Evolutionary conservation across 805 yeast species (phyloP), one percentile per base, ranked within the genome.

Genomic region (Kuraishia piskuri): DNA sequence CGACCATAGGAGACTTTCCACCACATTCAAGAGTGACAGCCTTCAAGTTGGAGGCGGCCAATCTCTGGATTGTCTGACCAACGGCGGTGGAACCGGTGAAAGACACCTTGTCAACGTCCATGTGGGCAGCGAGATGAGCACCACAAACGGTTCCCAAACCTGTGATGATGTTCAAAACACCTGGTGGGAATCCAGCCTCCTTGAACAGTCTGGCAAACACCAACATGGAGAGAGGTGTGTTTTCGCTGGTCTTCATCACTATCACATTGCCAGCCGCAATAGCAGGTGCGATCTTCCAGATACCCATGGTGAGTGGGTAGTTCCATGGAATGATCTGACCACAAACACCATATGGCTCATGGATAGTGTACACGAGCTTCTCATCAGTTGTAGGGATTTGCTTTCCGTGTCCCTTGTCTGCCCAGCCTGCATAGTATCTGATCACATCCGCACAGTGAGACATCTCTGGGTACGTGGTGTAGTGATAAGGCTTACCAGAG

Each of bases 261-360:
- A 85, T 77, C 12, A 81, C 76, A 68, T 88, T 86, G 53, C 94
- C 94, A 52, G 88, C 84, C 46, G 91, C 90, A 57, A 87, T 70
- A 12, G 95, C 94, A 22, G 92, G 92, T 25, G 87, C 89, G 63
- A 87, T 73, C 68, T 87, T 86, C 94, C 94, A 87, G 26, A 87
- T 75, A 17, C 86, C 83, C 90, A 86, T 84, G 40, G 77, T 72
- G 59, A 83, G 66, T 24, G 89, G 88, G 64, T 80, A 84, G 70
- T 83, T 83, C 88, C 89, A 83, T 36, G 89, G 89, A 54, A 84
- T 80, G 59, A 83, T 80, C 65, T 82, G 84, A 14, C 83, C 88
- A 60, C 84, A 82, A 45, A 83, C 86, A n/a, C 85, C 84, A 51
- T 73, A 65, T 3, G 89, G 86, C 66, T 85, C 87, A 58, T 83